Evolutionary conservation across 306 rosid species (phyloP).

Genomic region (Begonia fuchsioides): DNA sequence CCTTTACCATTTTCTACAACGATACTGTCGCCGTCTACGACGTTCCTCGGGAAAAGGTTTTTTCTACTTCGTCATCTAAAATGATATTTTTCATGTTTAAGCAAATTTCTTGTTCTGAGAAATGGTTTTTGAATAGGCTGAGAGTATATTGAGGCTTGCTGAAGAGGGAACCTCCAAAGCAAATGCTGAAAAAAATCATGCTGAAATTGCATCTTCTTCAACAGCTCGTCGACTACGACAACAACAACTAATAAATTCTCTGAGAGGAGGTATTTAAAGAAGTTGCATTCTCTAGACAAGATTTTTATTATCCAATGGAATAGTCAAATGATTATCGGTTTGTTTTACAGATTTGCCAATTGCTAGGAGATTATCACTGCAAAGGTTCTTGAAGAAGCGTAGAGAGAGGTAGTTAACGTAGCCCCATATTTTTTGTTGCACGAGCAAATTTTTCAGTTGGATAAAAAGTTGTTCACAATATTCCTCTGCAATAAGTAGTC

Average conservation of each 20-base stretch:
- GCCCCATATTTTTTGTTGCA: not conserved
- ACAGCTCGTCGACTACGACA: not conserved
- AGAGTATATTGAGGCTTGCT: conserved; percentile 25
- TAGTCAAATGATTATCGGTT: no score
- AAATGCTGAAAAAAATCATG: not conserved
- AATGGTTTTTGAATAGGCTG: conserved; percentile 13
- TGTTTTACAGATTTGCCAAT: conserved; percentile 29
- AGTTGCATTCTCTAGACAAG: not conserved
- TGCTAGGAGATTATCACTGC: conserved; percentile 26
- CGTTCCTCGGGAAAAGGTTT: conserved; percentile 27
- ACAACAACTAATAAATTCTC: conserved; percentile 12
- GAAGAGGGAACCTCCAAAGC: conserved; percentile 8
- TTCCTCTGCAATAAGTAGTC: no score
- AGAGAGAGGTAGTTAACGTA: conserved; percentile 28
- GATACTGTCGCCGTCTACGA: conserved; percentile 29
- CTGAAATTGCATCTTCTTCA: conserved; percentile 8
- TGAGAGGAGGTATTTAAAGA: conserved; percentile 9
- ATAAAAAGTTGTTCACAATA: no score
- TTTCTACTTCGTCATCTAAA: no score
- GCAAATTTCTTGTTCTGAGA: no score
- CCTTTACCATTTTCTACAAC: conserved; percentile 31
- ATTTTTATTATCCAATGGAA: not conserved
- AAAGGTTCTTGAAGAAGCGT: conserved; percentile 40
- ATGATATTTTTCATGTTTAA: no score
- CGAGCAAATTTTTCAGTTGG: no score